A percentile compares a stretch with the other conserved stretches of the same genome.
Evolutionary conservation across 768 basidiomycete genomes (phyloP).

Genomic region (Termitomyces bulborhizus): DNA sequence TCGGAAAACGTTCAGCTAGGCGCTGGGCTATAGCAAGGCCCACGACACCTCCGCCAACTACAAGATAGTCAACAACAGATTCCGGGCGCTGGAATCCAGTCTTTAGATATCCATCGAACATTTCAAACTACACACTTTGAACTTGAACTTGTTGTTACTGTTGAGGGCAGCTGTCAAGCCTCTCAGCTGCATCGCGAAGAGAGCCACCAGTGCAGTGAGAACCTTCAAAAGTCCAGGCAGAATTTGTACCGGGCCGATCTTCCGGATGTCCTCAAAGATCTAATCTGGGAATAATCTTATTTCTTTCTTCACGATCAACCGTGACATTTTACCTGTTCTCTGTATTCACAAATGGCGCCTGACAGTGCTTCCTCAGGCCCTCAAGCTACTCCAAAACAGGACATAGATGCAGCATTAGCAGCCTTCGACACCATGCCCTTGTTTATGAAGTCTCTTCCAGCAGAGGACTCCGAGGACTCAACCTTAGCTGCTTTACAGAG

Average conservation of each 20-base stretch:
- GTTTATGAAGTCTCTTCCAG: constrained; percentile 88
- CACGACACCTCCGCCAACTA: constrained; percentile 87
- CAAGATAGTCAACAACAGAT: constrained; percentile 70
- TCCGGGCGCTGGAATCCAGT: constrained; percentile 48
- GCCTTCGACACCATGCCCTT: constrained; percentile 68
- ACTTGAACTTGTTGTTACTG: constrained; percentile 48
- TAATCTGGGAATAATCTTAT: constrained; percentile 3
- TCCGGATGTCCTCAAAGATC: neutral
- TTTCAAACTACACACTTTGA: constrained; percentile 39
- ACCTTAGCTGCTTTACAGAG: constrained; percentile 80
- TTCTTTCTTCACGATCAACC: neutral
- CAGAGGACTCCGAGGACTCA: constrained; percentile 56
- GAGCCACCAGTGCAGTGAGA: neutral
- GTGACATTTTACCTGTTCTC: neutral
- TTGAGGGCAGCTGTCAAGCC: constrained; percentile 60
- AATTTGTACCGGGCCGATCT: neutral
- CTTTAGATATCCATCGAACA: neutral
- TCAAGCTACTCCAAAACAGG: constrained; percentile 23
- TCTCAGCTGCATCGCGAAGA: constrained; percentile 31
- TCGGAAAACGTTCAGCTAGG: constrained; percentile 56
- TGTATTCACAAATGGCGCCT: constrained; percentile 16
- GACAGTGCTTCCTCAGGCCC: constrained; percentile 24
- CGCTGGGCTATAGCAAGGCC: constrained; percentile 83
- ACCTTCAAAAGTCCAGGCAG: neutral
- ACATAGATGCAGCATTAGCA: constrained; percentile 32